Evolutionary conservation across 2,329 filamentous ascomycete genomes (phyloP).

Genomic region (Leptographium wingfieldii): DNA sequence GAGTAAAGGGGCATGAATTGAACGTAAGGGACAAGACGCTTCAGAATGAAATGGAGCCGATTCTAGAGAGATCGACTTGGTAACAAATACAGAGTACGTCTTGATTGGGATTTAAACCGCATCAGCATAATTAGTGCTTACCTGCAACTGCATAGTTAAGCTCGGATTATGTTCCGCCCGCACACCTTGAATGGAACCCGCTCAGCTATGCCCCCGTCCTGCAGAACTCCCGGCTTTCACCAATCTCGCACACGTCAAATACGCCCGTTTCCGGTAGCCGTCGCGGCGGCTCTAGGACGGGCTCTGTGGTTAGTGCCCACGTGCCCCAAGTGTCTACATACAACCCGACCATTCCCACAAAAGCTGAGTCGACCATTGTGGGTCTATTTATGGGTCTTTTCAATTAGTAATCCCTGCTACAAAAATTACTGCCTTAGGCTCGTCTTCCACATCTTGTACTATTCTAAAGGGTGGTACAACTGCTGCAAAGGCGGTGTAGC

Average conservation of each 20-base stretch:
- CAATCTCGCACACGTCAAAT: slow-evolving; percentile 70
- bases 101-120: too few relatives aligned
- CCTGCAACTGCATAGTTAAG: not conserved
- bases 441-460: too few relatives aligned
- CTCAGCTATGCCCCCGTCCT: not conserved
- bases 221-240: slow-evolving; percentile 62
- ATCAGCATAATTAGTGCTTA: not conserved
- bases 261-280: slow-evolving; percentile 59
- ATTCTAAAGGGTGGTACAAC: too few relatives aligned
- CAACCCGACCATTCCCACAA: too few relatives aligned
- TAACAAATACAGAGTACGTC: too few relatives aligned
- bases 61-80: not conserved
- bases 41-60: too few relatives aligned
- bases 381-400: too few relatives aligned
- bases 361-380: too few relatives aligned
- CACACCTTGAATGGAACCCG: not conserved
- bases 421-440: too few relatives aligned
- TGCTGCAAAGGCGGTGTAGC: too few relatives aligned
- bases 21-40: not conserved
- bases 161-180: too few relatives aligned
- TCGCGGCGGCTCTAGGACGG: slow-evolving; percentile 69
- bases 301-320: slow-evolving; percentile 77
- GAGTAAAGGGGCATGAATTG: not conserved
- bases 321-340: slow-evolving; percentile 51
- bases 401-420: too few relatives aligned